Percentiles rank a stretch among this genome's conserved stretches.
Conservation (phyloP, 2,329 filamentous ascomycete species). For the Alternaria novae-zelandiae region DNA sequence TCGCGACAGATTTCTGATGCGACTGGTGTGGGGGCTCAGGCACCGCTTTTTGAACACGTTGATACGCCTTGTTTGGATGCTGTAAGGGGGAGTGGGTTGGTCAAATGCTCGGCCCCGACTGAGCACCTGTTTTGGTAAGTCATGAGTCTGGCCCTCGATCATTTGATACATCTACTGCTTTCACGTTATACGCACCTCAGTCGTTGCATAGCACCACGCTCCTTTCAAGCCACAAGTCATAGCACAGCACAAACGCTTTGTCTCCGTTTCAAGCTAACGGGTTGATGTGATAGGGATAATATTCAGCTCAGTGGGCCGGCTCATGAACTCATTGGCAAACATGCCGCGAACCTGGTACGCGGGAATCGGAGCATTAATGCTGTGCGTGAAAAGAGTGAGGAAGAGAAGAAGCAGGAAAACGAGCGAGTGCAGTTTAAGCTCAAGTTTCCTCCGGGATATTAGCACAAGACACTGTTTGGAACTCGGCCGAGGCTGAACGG, state of each 20-base stretch:
- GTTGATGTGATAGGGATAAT: conserved; percentile 39
- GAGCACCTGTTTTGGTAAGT: conserved; percentile 45
- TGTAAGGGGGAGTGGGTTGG: neutral
- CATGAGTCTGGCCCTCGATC: neutral
- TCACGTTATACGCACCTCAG: neutral
- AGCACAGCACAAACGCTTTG: conserved; percentile 30
- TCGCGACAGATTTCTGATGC: conserved; percentile 41
- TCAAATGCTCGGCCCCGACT: conserved; percentile 39
- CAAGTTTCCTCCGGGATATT: conserved; percentile 44
- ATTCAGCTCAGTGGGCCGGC: conserved; percentile 43
- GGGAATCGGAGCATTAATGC: conserved; percentile 40
- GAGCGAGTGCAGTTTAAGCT: conserved; percentile 30
- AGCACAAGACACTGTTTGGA: conserved; percentile 28
- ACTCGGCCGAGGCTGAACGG: conserved; percentile 18
- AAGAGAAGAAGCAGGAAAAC: conserved; percentile 2
- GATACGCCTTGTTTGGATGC: conserved; percentile 40
- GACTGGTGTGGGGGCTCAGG: conserved; percentile 38
- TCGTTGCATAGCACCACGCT: neutral
- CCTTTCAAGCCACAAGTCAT: neutral
- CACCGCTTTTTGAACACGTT: conserved; percentile 43
- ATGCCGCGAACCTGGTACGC: conserved; percentile 43
- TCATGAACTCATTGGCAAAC: conserved; percentile 45
- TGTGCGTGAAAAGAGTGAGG: conserved; percentile 15
- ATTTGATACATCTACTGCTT: neutral
- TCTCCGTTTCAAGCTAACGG: conserved; percentile 42